These are phyloP conservation scores for Marasmius tenuissimus DNA, from an alignment of 1,284 basidiomycete species.

Conservation along the genomic window DNA sequence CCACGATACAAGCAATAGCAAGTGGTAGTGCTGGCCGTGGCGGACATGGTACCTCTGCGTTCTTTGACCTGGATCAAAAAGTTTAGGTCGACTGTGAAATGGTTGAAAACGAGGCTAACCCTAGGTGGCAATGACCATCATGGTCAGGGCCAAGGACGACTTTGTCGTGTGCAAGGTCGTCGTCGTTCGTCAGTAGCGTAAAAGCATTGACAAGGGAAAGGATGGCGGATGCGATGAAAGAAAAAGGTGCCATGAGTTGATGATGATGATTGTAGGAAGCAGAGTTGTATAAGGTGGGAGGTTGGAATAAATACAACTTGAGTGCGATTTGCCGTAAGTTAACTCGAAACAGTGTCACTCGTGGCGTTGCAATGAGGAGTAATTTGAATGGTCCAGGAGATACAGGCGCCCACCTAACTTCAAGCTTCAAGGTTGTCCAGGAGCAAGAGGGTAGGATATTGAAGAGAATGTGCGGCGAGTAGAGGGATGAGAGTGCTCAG, in stretches of 20 bases:
- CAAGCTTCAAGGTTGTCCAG: not conserved
- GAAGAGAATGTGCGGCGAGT: not conserved
- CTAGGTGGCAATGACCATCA: not conserved
- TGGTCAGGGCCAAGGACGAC: not conserved
- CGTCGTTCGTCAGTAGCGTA: not conserved
- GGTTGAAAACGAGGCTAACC: not conserved
- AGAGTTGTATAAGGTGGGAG: not conserved
- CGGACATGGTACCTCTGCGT: not conserved
- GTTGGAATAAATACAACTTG: not conserved
- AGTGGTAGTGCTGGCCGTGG: not conserved
- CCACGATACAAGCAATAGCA: not conserved
- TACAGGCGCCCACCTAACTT: not conserved
- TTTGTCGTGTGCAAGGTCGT: not conserved
- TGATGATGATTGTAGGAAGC: not conserved
- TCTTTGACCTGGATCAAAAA: not conserved
- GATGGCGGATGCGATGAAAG: not conserved
- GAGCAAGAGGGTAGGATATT: not conserved
- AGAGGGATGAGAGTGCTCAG: not conserved
- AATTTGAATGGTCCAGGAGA: not conserved
- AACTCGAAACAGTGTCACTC: not conserved
- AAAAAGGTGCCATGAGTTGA: not conserved
- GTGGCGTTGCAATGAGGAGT: not conserved
- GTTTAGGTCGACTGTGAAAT: not conserved
- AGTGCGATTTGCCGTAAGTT: conserved; percentile 1
- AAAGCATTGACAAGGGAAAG: not conserved